Conservation (phyloP, 163 green algal genomes). For the Scenedesmus sp. region DNA sequence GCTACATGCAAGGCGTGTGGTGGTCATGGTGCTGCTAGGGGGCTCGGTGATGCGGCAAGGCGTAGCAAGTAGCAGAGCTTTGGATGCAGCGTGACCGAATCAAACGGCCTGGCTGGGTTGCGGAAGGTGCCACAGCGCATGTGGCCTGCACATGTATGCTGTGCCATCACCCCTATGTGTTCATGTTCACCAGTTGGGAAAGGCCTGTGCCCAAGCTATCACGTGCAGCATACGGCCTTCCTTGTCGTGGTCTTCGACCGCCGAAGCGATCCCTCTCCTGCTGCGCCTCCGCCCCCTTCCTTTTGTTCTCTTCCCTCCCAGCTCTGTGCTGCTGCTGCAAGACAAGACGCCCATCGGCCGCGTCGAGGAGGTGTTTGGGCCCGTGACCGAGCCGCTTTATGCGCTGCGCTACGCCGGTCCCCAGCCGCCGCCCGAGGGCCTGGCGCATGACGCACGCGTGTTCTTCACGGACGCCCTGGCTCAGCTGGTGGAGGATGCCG, state of each 20-base stretch:
- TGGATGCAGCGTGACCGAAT: slow-evolving; percentile 68
- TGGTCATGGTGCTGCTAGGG: slow-evolving; percentile 69
- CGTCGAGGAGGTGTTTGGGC: slow-evolving; percentile 89
- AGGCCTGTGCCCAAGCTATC: no score
- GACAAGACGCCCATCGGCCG: slow-evolving; percentile 73
- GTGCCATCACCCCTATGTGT: no score
- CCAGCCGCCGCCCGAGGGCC: neutral
- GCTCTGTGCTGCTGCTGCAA: slow-evolving; percentile 74
- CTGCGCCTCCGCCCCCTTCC: no score
- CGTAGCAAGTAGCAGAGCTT: slow-evolving; percentile 63
- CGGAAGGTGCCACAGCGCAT: neutral
- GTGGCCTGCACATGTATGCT: neutral
- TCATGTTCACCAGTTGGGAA: no score
- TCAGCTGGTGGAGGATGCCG: slow-evolving; percentile 6
- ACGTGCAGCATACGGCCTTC: no score
- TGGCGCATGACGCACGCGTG: slow-evolving; percentile 41
- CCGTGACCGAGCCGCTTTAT: slow-evolving; percentile 77
- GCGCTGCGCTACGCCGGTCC: slow-evolving; percentile 65
- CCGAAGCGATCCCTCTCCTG: no score
- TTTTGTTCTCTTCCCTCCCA: slow-evolving; percentile 44
- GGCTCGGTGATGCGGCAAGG: slow-evolving; percentile 83
- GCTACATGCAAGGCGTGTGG: slow-evolving; percentile 14
- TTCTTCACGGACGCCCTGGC: slow-evolving; percentile 41
- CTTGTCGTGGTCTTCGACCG: no score
- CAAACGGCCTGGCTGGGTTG: no score